Conservation (phyloP, 140 eudicot species). For the Bidens hawaiensis region DNA sequence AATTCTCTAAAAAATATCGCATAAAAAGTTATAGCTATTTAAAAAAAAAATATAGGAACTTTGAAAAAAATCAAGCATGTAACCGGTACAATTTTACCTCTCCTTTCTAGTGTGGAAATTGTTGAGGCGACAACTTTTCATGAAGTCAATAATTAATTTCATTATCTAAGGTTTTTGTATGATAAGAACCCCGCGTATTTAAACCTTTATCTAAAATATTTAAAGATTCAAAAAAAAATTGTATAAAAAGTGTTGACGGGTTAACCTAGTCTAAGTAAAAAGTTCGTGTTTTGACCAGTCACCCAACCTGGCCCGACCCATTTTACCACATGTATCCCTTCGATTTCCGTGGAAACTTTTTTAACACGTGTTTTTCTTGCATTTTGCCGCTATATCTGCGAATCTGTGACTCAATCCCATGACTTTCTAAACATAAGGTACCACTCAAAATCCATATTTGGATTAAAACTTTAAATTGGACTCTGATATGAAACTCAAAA, state of each 20-base stretch:
- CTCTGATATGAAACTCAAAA: constrained; percentile 13
- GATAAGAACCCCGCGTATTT: too few species aligned
- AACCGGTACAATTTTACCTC: too few species aligned
- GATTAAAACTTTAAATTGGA: not conserved
- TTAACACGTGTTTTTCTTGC: not conserved
- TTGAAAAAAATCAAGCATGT: too few species aligned
- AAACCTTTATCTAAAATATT: too few species aligned
- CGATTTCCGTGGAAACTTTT: not conserved
- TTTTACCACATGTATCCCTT: not conserved
- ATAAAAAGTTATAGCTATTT: too few species aligned
- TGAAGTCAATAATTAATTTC: too few species aligned
- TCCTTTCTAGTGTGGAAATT: too few species aligned
- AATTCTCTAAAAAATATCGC: too few species aligned
- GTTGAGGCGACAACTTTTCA: too few species aligned
- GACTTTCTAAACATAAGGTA: not conserved
- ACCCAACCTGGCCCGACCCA: not conserved
- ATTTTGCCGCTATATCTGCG: not conserved
- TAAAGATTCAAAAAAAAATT: not conserved
- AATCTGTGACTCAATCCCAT: not conserved
- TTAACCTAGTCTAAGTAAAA: not conserved
- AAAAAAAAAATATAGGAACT: too few species aligned
- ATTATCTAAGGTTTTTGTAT: too few species aligned
- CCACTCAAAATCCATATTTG: constrained; percentile 1
- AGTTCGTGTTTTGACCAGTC: not conserved
- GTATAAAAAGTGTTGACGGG: not conserved